Percentiles rank a stretch among this genome's conserved stretches.
These are phyloP conservation scores for Ceratocystis lukuohia DNA, from an alignment of 2,329 filamentous ascomycete genomes.

Conservation along the genomic window DNA sequence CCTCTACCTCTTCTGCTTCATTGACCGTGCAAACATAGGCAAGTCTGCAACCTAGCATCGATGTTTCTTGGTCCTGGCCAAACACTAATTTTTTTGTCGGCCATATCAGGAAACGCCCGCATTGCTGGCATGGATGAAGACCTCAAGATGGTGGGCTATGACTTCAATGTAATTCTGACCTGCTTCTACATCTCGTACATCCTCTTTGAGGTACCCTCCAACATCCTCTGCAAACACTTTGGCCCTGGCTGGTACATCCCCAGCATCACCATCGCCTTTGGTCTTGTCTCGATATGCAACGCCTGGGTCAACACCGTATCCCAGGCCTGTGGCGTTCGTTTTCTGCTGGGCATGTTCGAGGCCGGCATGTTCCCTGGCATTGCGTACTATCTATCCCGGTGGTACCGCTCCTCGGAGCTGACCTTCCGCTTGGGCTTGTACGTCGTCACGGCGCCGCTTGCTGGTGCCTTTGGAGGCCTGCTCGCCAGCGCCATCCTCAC, in stretches of 20 bases:
- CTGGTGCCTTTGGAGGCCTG: conserved; percentile 58
- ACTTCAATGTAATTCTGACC: conserved; percentile 56
- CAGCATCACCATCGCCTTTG: conserved; percentile 47
- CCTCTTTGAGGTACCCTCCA: conserved; percentile 56
- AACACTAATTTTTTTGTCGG: neutral
- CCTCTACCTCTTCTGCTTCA: conserved; percentile 60
- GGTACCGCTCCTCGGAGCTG: conserved; percentile 57
- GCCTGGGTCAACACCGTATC: conserved; percentile 48
- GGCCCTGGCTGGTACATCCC: conserved; percentile 63
- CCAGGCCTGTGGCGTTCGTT: conserved; percentile 46
- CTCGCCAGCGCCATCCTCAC: conserved; percentile 51
- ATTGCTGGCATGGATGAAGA: conserved; percentile 52
- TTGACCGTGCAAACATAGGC: conserved; percentile 63
- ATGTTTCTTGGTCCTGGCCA: neutral
- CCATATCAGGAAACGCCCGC: conserved; percentile 46
- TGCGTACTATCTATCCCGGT: conserved; percentile 58
- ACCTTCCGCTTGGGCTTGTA: conserved; percentile 55
- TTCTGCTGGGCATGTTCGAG: conserved; percentile 56
- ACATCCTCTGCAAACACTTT: conserved; percentile 55
- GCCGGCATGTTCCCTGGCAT: conserved; percentile 63
- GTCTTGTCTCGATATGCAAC: conserved; percentile 48
- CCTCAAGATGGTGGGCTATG: conserved; percentile 44
- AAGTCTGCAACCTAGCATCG: conserved; percentile 20
- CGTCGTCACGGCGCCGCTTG: conserved; percentile 56
- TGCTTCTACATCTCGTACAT: conserved; percentile 64